Conservation (phyloP, 2,329 filamentous ascomycete genomes). For the Talaromyces sp. region DNA sequence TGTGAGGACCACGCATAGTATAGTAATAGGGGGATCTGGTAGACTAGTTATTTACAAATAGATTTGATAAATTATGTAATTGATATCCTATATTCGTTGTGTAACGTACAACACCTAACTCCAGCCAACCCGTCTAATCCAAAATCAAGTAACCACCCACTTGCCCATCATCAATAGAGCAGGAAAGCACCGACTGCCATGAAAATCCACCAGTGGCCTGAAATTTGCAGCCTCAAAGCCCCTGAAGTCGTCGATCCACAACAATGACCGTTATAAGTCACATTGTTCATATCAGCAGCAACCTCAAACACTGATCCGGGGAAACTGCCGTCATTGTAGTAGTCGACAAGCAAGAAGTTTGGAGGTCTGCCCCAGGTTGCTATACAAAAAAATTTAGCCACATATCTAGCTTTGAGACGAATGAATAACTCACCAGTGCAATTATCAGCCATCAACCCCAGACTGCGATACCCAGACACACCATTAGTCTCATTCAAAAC, state of each 20-base stretch:
- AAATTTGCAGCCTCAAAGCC: neutral
- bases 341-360: slow-evolving; percentile 79
- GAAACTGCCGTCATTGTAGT: slow-evolving; percentile 69
- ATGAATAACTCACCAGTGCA: slow-evolving; percentile 51
- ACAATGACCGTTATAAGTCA: slow-evolving; percentile 58
- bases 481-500: slow-evolving; percentile 71
- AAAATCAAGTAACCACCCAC: neutral
- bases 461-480: slow-evolving; percentile 60
- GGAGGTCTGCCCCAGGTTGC: slow-evolving; percentile 63
- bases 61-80: neutral
- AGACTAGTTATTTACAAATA: neutral
- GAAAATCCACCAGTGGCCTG: neutral
- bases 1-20: no score
- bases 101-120: neutral
- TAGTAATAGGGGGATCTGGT: neutral
- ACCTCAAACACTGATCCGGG: slow-evolving; percentile 75
- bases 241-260: slow-evolving; percentile 36
- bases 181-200: neutral
- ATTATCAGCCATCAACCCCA: slow-evolving; percentile 62
- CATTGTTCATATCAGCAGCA: slow-evolving; percentile 67
- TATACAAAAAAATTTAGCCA: slow-evolving; percentile 27
- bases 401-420: slow-evolving; percentile 1
- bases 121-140: neutral
- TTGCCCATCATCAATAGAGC: neutral
- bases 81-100: neutral